Percentiles rank a stretch among this genome's conserved stretches.
These are phyloP conservation scores for Apium graveolens DNA, from an alignment of 129 eudicot genomes.

Conservation along the genomic window DNA sequence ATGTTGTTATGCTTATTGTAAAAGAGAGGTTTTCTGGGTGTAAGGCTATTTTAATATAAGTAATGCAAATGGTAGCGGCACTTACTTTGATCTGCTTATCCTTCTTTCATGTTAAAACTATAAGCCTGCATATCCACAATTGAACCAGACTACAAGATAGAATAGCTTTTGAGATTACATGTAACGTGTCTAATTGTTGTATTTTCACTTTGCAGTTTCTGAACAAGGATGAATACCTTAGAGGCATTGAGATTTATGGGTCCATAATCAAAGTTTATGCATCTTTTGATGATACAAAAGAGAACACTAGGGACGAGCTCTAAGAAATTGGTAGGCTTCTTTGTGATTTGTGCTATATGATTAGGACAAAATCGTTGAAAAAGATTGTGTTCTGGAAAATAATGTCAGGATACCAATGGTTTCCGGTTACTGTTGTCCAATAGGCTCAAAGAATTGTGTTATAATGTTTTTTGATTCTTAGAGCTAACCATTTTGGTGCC, in stretches of 20 bases:
- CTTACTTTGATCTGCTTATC: not conserved
- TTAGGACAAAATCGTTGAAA: conserved; percentile 1
- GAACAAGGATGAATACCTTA: conserved; percentile 75
- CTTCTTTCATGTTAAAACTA: not conserved
- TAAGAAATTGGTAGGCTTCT: conserved; percentile 13
- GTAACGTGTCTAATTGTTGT: not conserved
- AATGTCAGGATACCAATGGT: not conserved
- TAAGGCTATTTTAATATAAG: not conserved
- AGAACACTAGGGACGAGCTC: conserved; percentile 55
- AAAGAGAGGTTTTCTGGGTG: not conserved
- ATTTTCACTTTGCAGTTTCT: conserved; percentile 49
- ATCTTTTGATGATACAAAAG: conserved; percentile 39
- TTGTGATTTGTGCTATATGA: not conserved
- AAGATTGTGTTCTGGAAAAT: not conserved
- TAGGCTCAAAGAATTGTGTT: not conserved
- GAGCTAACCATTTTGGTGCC: not conserved
- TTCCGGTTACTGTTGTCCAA: not conserved
- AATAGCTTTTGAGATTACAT: not conserved
- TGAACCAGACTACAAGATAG: not conserved
- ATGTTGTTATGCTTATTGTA: not conserved
- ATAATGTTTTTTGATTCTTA: not conserved
- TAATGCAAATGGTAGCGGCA: not conserved
- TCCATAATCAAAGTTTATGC: conserved; percentile 73
- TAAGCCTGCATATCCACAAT: not conserved
- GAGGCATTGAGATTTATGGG: conserved; percentile 71